Conservation (phyloP, 495 filamentous ascomycete genomes). For the Xylaria castorea region DNA sequence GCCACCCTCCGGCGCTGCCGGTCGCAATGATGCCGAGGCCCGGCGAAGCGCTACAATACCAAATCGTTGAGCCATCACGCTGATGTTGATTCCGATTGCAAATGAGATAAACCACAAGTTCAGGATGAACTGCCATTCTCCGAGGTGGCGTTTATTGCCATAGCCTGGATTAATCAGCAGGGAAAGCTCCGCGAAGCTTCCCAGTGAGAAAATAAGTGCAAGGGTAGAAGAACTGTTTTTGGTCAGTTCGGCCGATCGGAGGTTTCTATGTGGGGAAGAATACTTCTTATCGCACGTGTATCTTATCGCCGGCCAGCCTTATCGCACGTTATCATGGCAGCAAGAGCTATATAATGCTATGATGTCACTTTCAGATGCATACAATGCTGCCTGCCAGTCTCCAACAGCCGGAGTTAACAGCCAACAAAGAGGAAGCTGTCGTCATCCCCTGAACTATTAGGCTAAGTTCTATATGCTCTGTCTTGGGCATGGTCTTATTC, state of each 20-base stretch:
- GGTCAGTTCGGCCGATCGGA: conserved; percentile 1
- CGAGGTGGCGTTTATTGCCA: conserved; percentile 24
- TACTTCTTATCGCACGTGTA: neutral
- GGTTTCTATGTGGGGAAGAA: conserved; percentile 5
- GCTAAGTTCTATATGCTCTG: neutral
- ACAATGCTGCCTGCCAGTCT: neutral
- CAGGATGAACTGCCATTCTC: conserved; percentile 14
- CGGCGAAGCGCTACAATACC: conserved; percentile 31
- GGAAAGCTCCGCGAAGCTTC: conserved; percentile 11
- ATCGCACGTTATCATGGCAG: neutral
- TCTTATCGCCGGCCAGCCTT: neutral
- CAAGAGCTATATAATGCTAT: neutral
- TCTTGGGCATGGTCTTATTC: neutral
- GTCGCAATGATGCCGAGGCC: conserved; percentile 30
- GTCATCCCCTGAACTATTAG: neutral
- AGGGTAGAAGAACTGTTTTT: neutral
- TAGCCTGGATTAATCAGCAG: conserved; percentile 24
- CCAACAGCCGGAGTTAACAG: neutral
- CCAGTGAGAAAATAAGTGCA: conserved; percentile 6
- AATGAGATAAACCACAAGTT: neutral
- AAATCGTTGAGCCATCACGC: conserved; percentile 30
- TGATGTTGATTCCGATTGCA: neutral
- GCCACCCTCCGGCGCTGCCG: neutral
- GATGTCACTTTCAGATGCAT: conserved; percentile 12
- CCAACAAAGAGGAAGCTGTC: neutral